phyloP scores from a whole-genome alignment of 352 stramenopile species.

The Globisporangium lucens region DNA sequence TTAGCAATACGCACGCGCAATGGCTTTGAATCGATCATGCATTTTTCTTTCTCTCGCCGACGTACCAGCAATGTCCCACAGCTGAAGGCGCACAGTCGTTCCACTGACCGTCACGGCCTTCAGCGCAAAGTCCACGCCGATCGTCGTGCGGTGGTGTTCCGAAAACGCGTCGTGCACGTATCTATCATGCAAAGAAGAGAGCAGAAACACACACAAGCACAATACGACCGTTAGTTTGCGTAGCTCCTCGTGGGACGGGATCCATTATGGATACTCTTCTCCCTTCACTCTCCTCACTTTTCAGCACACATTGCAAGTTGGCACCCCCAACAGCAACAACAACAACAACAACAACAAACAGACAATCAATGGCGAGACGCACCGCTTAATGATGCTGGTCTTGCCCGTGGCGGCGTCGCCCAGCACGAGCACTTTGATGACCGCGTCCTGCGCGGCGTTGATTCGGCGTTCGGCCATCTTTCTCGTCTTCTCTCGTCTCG shows the following conservation, averaged over 20 bases:
- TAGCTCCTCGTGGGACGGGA: background rate
- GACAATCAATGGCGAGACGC: slow-evolving; percentile 15
- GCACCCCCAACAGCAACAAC: background rate
- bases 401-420: slow-evolving; percentile 90
- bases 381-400: slow-evolving; percentile 93
- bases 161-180: slow-evolving; percentile 91
- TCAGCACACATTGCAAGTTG: background rate
- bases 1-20: background rate
- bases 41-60: background rate
- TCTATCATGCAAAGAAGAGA: slow-evolving; percentile 24
- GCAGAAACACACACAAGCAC: background rate
- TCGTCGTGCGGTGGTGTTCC: slow-evolving; percentile 91
- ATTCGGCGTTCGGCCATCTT: slow-evolving; percentile 66
- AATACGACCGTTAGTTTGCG: background rate
- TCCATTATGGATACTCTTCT: slow-evolving; percentile 1
- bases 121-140: slow-evolving; percentile 91
- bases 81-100: slow-evolving; percentile 88
- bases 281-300: background rate
- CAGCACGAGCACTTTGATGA: slow-evolving; percentile 92
- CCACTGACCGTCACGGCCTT: slow-evolving; percentile 86
- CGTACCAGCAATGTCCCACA: slow-evolving; percentile 91
- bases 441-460: slow-evolving; percentile 78
- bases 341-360: no score
- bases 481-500: background rate
- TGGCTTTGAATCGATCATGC: background rate